Evolutionary conservation across 164 flowering plant species (phyloP).

Genomic region (Magnolia changhungtana): DNA sequence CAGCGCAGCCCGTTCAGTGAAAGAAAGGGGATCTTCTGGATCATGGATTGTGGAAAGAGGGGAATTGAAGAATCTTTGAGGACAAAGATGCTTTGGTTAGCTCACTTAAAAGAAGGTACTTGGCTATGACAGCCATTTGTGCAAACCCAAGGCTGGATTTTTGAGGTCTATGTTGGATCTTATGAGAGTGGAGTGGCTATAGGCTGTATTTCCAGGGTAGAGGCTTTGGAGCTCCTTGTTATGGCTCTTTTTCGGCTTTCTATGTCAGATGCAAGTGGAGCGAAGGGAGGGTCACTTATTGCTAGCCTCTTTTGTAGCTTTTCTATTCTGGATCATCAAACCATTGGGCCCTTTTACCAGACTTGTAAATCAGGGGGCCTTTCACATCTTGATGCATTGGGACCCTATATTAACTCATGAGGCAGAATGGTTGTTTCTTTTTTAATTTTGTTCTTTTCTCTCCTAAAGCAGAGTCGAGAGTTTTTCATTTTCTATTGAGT

Average conservation of each 20-base stretch:
- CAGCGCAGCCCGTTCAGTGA: neutral
- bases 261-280: neutral
- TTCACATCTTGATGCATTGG: neutral
- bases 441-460: no score
- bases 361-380: neutral
- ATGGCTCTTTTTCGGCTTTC: neutral
- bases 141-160: neutral
- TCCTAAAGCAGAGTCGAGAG: neutral
- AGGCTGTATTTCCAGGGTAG: neutral
- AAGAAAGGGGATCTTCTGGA: neutral
- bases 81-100: neutral
- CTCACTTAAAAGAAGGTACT: neutral
- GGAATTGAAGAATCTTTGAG: neutral
- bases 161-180: neutral
- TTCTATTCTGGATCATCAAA: no score
- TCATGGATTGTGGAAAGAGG: neutral
- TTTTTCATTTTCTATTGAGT: no score
- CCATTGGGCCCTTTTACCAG: neutral
- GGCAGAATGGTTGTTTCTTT: neutral
- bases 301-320: no score
- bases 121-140: neutral
- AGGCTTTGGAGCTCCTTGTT: neutral
- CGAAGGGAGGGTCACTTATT: neutral
- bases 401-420: neutral
- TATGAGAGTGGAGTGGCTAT: neutral